A percentile compares a stretch with the other conserved stretches of the same genome.
Conservation (phyloP, 2,329 filamentous ascomycete species). For the Verticillium alfalfae region DNA sequence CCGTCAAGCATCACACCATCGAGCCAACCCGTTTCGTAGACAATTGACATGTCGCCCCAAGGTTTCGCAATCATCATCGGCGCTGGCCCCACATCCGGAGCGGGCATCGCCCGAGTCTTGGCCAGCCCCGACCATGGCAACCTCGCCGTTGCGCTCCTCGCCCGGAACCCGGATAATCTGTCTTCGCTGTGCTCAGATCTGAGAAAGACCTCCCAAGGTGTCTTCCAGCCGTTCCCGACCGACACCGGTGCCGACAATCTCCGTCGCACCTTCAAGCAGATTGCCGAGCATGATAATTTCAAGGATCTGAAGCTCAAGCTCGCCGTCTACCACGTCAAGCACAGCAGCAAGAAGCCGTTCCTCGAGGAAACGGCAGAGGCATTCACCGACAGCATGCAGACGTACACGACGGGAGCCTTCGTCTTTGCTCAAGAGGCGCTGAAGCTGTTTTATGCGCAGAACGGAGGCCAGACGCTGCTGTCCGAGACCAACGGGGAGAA, state of each 20-base stretch:
- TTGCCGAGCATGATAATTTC: conserved; percentile 42
- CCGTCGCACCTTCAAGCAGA: conserved; percentile 39
- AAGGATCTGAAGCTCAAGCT: conserved; percentile 41
- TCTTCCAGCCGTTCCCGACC: conserved; percentile 45
- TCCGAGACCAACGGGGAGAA: conserved; percentile 38
- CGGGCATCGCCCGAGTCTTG: conserved; percentile 51
- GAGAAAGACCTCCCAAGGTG: conserved; percentile 30
- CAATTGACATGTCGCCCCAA: conserved; percentile 31
- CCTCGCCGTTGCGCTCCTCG: conserved; percentile 48
- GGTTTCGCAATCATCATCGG: conserved; percentile 47
- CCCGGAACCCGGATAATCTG: conserved; percentile 39
- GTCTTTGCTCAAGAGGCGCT: conserved; percentile 48
- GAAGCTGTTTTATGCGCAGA: conserved; percentile 44
- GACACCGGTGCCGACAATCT: conserved; percentile 42
- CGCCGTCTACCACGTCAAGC: conserved; percentile 52
- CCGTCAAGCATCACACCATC: too few relatives aligned
- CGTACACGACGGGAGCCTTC: conserved; percentile 50
- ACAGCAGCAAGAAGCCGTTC: conserved; percentile 48
- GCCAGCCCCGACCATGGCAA: conserved; percentile 45
- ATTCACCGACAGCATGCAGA: conserved; percentile 40
- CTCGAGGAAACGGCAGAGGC: conserved; percentile 45
- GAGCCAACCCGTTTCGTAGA: background rate
- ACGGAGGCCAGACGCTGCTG: conserved; percentile 37
- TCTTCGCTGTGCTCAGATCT: conserved; percentile 33
- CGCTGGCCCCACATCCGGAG: conserved; percentile 42